Evolutionary conservation across 768 basidiomycete genomes (phyloP), one percentile per base, ranked within the genome.

Genomic region (Leccinellum luteum): DNA sequence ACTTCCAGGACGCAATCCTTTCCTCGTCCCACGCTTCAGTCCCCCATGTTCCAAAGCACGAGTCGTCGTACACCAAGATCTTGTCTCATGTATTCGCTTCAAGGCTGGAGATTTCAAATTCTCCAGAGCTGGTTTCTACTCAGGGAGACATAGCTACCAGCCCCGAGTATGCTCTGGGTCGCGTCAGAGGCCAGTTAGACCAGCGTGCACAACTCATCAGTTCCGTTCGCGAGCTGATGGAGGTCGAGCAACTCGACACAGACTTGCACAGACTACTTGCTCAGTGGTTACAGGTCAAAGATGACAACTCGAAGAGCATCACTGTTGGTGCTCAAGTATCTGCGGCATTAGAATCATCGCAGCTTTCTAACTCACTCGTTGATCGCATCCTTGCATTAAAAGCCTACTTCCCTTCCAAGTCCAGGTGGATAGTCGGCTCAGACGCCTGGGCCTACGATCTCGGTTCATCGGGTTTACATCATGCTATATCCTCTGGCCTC

Each of bases 91-190:
- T 97, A 32, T 95, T 98, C 69, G 79, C 76, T 43, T 83, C 86
- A 8, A 83, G 91, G 2, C 77, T 98, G 1, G 87, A 94, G 60
- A 81, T 99, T 99, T 57, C 87, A 66, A 98, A 99, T 73, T 85
- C 89, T 3, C 94, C 93, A 0, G 76, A 82, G 44, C 79, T 89
- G 17, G 85, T 93, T 51, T 68, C 82, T 10, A 73, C 85, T 14
- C 82, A 89, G 57, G 94, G 93, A 12, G 75, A 81, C 47, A 72
- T 85, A 47, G 92, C 93, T 17, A 96, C 94, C 10, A 88, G 82
- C n/a, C 97, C 96, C 2, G 93, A 98, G 69, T 98, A 88, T 68
- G 96, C 97, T 1, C 81, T 98, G 34, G 96, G 97, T 13, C 89
- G 94, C 47, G 86, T 94, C 48, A 86, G 92, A 38, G 92, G 90